A percentile compares a stretch with the other conserved stretches of the same genome.
Conservation (phyloP, 768 basidiomycete species). For the Tubosaeta brunneosetosa region DNA sequence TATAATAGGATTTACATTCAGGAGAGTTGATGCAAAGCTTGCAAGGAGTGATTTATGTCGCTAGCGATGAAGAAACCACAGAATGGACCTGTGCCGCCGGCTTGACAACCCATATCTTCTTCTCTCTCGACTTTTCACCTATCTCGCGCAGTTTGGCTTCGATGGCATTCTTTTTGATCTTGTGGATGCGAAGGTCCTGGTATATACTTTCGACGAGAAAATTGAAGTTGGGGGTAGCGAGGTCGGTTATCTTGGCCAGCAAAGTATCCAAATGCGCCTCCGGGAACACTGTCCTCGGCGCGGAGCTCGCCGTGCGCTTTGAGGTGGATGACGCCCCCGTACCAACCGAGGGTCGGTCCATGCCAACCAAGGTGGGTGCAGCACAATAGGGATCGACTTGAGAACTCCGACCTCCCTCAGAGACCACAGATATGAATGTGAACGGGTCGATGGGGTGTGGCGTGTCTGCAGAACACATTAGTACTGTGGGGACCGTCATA, state of each 20-base stretch:
- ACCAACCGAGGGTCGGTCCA: conserved; percentile 23
- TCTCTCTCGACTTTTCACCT: conserved; percentile 67
- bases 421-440: conserved; percentile 53
- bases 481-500: conserved; percentile 2
- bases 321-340: conserved; percentile 13
- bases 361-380: conserved; percentile 44
- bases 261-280: conserved; percentile 57
- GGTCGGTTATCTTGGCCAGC: conserved; percentile 54
- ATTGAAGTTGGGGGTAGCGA: conserved; percentile 58
- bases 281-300: conserved; percentile 63
- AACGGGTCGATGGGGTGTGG: conserved; percentile 76
- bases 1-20: conserved; percentile 8
- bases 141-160: conserved; percentile 78
- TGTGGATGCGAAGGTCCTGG: conserved; percentile 61
- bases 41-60: background rate
- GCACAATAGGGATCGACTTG: conserved; percentile 36
- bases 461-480: conserved; percentile 45
- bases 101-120: conserved; percentile 72
- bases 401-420: conserved; percentile 32
- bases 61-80: background rate
- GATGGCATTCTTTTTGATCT: conserved; percentile 79
- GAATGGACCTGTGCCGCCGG: conserved; percentile 10
- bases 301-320: conserved; percentile 25
- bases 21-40: conserved; percentile 9
- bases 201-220: conserved; percentile 71